Evolutionary conservation across 2,329 filamentous ascomycete genomes (phyloP).

Genomic region (Ceratocystis lukuohia): DNA sequence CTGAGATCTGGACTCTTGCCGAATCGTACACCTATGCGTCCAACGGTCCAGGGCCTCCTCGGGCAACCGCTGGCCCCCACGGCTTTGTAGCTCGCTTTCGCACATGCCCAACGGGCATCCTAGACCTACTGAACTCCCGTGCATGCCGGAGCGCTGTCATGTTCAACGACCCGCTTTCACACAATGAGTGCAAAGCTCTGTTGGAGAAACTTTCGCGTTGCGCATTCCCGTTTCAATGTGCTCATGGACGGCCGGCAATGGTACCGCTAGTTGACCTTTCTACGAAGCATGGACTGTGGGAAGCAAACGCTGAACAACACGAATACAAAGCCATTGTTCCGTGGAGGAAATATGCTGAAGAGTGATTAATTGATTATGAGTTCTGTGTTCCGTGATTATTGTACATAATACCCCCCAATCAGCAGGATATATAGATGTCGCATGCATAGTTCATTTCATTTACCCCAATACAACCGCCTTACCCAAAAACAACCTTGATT

Average conservation of each 20-base stretch:
- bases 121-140: slow-evolving; percentile 63
- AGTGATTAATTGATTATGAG: not conserved
- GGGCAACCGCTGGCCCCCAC: not conserved
- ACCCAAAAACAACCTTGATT: slow-evolving; percentile 47
- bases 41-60: not conserved
- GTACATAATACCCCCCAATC: not conserved
- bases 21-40: slow-evolving; percentile 27
- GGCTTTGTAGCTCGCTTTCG: slow-evolving; percentile 51
- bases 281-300: slow-evolving; percentile 1
- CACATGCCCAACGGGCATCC: slow-evolving; percentile 57
- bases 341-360: slow-evolving; percentile 15
- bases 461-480: slow-evolving; percentile 20
- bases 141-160: slow-evolving; percentile 73
- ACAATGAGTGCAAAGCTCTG: slow-evolving; percentile 44
- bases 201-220: slow-evolving; percentile 46
- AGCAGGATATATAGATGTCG: not conserved
- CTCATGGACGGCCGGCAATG: slow-evolving; percentile 60
- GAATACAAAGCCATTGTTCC: not conserved
- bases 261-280: slow-evolving; percentile 46
- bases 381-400: slow-evolving; percentile 6
- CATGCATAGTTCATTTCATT: not conserved
- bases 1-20: slow-evolving; percentile 56
- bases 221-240: slow-evolving; percentile 68
- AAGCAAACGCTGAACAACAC: not conserved
- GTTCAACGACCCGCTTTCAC: slow-evolving; percentile 61